A percentile compares a stretch with the other conserved stretches of the same genome.
These are phyloP conservation scores for Nannizzia gypsea DNA, from an alignment of 2,329 filamentous ascomycete species.

Conservation along the genomic window DNA sequence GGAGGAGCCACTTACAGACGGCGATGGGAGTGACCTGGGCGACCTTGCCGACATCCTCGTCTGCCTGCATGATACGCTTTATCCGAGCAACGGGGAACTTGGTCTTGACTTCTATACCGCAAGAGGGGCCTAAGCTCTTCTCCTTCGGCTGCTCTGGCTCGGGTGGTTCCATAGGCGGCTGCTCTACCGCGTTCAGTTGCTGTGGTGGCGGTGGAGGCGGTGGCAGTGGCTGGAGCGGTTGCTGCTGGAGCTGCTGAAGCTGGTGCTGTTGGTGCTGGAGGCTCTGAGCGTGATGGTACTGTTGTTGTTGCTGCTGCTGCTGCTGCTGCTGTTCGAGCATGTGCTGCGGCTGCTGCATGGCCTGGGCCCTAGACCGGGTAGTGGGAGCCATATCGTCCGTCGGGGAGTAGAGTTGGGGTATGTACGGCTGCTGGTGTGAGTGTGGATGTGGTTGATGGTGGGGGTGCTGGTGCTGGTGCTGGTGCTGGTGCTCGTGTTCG, in stretches of 20 bases:
- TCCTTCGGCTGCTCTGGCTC: constrained; percentile 12
- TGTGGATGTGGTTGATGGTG: constrained; percentile 14
- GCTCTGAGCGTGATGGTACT: neutral
- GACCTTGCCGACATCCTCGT: constrained; percentile 97
- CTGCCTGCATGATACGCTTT: constrained; percentile 98
- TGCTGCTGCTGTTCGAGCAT: constrained; percentile 3
- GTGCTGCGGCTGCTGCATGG: constrained; percentile 15
- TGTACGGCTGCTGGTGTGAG: constrained; percentile 16
- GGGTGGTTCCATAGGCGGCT: constrained; percentile 9
- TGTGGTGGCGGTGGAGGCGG: no score
- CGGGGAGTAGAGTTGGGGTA: constrained; percentile 18
- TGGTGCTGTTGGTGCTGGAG: constrained; percentile 7
- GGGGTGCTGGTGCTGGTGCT: constrained; percentile 15
- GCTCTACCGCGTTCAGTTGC: neutral
- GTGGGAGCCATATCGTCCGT: constrained; percentile 32
- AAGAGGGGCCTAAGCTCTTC: constrained; percentile 20
- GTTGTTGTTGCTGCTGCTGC: constrained; percentile 7
- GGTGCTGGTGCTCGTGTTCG: no score
- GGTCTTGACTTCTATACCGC: constrained; percentile 67
- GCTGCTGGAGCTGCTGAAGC: constrained; percentile 5
- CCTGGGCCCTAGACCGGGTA: constrained; percentile 25
- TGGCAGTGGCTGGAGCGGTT: neutral
- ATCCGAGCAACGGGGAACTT: constrained; percentile 96
- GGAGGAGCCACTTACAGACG: constrained; percentile 48
- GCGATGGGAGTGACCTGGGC: constrained; percentile 95